phyloP scores from a whole-genome alignment of 805 yeast genomes.

The Vanderwaltozyma yarrowii region DNA sequence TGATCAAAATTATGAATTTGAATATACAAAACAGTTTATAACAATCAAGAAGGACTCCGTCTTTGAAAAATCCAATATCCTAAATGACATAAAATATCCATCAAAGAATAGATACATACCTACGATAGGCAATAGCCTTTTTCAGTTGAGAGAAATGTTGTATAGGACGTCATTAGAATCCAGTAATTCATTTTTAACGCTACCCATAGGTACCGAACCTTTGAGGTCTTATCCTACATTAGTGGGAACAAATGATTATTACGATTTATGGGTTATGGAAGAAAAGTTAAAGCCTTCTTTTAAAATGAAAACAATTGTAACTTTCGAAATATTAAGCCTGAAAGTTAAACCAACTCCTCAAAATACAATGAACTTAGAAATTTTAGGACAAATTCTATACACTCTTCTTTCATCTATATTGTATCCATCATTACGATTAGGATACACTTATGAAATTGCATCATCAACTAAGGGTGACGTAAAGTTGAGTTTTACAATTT shows the following conservation, averaged over 20 bases:
- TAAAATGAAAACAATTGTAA: conserved; percentile 30
- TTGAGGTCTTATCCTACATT: conserved; percentile 29
- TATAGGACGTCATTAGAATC: conserved; percentile 16
- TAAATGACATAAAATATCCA: conserved; percentile 4
- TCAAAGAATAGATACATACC: conserved; percentile 11
- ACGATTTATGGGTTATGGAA: conserved; percentile 44
- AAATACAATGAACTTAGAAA: conserved; percentile 41
- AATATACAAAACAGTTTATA: conserved; percentile 23
- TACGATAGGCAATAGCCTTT: conserved; percentile 2
- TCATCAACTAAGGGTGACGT: conserved; percentile 47
- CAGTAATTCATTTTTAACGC: conserved; percentile 25
- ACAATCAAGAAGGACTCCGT: neutral
- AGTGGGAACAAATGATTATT: conserved; percentile 24
- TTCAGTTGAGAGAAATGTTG: conserved; percentile 16
- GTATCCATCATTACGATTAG: conserved; percentile 46
- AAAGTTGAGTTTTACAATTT: conserved; percentile 40
- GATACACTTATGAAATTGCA: conserved; percentile 45
- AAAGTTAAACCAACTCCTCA: conserved; percentile 27
- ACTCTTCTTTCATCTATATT: conserved; percentile 31
- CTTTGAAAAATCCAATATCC: neutral
- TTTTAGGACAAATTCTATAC: conserved; percentile 41
- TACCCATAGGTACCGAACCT: conserved; percentile 24
- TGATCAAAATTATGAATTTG: conserved; percentile 39
- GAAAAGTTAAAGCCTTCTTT: conserved; percentile 22
- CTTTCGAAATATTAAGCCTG: conserved; percentile 36